Conservation (phyloP, 805 yeast species). For the Zygotorulaspora florentina region DNA sequence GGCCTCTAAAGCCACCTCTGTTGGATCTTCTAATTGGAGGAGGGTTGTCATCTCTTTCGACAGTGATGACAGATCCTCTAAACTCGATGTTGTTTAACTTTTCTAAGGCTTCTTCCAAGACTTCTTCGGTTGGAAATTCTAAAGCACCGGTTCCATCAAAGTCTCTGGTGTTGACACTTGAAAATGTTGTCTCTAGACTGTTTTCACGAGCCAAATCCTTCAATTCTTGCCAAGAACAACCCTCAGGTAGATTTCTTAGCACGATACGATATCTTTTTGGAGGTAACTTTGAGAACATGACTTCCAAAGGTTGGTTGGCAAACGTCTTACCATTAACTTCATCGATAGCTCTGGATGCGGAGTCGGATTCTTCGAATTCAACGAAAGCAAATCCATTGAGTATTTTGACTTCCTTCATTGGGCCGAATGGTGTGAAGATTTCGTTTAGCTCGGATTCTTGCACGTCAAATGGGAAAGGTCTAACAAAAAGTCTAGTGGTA, state of each 20-base stretch:
- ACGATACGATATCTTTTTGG: constrained; percentile 73
- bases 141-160: constrained; percentile 45
- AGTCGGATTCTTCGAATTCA: constrained; percentile 70
- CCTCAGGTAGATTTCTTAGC: constrained; percentile 66
- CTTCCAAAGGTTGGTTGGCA: constrained; percentile 48
- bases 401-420: constrained; percentile 61
- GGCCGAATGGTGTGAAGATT: constrained; percentile 62
- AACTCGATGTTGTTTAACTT: constrained; percentile 67
- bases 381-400: constrained; percentile 87
- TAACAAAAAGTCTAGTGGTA: constrained; percentile 49
- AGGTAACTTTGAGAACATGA: constrained; percentile 42
- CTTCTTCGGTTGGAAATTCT: constrained; percentile 59
- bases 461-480: constrained; percentile 57
- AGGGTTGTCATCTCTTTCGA: constrained; percentile 69
- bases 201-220: constrained; percentile 86
- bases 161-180: constrained; percentile 44
- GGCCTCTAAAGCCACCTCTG: constrained; percentile 46
- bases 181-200: constrained; percentile 59
- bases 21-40: constrained; percentile 48
- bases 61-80: constrained; percentile 64
- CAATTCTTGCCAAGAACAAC: constrained; percentile 81
- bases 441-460: constrained; percentile 61
- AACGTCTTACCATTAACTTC: constrained; percentile 68
- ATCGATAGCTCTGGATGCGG: constrained; percentile 70
- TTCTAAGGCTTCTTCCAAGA: constrained; percentile 68